Conservation (phyloP, 164 flowering plant species). For the Magnolia changhungtana region DNA sequence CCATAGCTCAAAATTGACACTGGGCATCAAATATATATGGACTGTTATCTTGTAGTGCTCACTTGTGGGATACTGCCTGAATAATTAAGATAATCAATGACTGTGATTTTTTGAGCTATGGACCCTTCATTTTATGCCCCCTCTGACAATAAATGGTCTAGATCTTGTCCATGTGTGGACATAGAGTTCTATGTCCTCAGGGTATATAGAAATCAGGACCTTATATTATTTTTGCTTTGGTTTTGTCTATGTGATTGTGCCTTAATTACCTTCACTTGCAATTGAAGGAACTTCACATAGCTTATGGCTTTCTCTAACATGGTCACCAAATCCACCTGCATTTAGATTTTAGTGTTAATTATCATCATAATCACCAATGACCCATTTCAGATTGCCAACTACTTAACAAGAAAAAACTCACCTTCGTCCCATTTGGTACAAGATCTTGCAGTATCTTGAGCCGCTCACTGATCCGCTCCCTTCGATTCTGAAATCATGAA, state of each 20-base stretch:
- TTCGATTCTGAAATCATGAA: constrained; percentile 58
- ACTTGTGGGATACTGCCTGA: neutral
- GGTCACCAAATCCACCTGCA: constrained; percentile 89
- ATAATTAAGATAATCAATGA: neutral
- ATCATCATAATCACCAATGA: neutral
- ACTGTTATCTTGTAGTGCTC: neutral
- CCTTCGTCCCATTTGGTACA: constrained; percentile 93
- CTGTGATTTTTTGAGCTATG: neutral
- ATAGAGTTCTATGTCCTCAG: neutral
- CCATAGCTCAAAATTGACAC: neutral
- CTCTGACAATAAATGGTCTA: no score
- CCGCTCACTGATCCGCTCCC: constrained; percentile 86
- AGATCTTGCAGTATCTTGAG: constrained; percentile 84
- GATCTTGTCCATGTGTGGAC: no score
- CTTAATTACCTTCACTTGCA: constrained; percentile 81
- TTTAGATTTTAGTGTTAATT: neutral
- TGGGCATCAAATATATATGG: neutral
- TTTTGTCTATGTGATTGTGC: neutral
- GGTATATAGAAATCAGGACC: neutral
- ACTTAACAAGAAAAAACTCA: constrained; percentile 5
- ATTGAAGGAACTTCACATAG: constrained; percentile 92
- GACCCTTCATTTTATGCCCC: no score
- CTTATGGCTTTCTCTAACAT: constrained; percentile 94
- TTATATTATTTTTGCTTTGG: neutral
- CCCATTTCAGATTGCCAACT: neutral